Base-by-base conservation (phyloP, 306 rosid genomes). In the Lathyrus sativus region DNA sequence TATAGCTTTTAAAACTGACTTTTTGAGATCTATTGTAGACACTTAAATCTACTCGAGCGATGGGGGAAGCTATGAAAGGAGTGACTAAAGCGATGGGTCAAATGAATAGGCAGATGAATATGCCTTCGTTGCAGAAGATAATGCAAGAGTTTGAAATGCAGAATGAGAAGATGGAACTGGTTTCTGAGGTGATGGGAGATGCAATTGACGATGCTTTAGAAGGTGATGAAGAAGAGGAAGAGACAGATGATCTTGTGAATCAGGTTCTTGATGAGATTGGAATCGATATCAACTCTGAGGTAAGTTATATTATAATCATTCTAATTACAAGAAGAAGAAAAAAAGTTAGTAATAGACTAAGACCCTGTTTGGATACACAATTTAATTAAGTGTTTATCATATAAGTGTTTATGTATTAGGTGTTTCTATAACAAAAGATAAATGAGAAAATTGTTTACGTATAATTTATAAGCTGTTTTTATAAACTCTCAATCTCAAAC, bases 11-110 rank as follows among this genome's bases (percentile, higher is more conserved):
- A 6, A 41, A 48, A 56, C 9, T 74, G 74, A 79, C 60, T 74
- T 12, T 57, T 11, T n/a, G 11, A 29, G 33, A 38, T 65, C 11
- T 11, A 62, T 55, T 72, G 44, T 80, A 92, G 98, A 92, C 98
- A 2, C 72, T 92, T 78, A 92, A 89, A 78, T 92, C 98, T 15
- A 92, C 98, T 50, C 98, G 87, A 84, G 92, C 98, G 1, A 92
- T 92, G 98, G 96, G 98, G 10, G 96, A 92, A 80, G 98, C 98
- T 38, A 92, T 92, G 98, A 92, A 92, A 78, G 98, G 98, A 38
- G 98, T 92, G 76, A 92, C 98, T 7, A 92, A 92, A 81, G 98
- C 98, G 59, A 92, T 92, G 98, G 98, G 98, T 24, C 96, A 89
- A 81, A 89, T 92, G 98, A 92, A 92, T 78, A 84, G 98, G 72